Conservation (phyloP, 805 yeast genomes). For the Saccharomycopsis malanga region DNA sequence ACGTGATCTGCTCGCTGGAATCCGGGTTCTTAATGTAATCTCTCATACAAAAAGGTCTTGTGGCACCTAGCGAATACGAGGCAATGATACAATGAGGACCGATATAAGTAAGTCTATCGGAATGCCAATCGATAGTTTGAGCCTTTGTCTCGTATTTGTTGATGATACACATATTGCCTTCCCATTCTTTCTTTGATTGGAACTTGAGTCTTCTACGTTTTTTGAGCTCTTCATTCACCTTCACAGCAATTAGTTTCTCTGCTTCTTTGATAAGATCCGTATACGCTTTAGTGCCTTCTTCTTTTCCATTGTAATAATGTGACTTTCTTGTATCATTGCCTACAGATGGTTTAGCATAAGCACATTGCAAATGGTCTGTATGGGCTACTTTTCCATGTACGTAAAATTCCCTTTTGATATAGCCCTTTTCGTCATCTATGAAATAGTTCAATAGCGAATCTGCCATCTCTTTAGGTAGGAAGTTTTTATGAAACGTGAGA, state of each 20-base stretch:
- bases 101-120: conserved; percentile 62
- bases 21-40: conserved; percentile 24
- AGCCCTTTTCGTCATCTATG: conserved; percentile 34
- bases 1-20: conserved; percentile 33
- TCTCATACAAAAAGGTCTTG: conserved; percentile 58
- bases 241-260: conserved; percentile 33
- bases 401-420: conserved; percentile 43
- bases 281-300: conserved; percentile 30
- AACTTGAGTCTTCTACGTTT: conserved; percentile 3
- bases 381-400: conserved; percentile 55
- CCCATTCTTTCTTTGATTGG: conserved; percentile 22
- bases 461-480: conserved; percentile 46
- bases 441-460: conserved; percentile 38
- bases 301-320: conserved; percentile 38
- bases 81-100: conserved; percentile 70
- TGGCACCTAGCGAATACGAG: conserved; percentile 61
- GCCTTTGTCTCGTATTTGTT: conserved; percentile 46
- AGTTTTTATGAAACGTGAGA: conserved; percentile 41
- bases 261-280: conserved; percentile 35
- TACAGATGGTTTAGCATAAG: conserved; percentile 17
- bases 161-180: conserved; percentile 41
- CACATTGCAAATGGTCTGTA: conserved; percentile 41
- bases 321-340: too few species aligned
- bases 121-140: conserved; percentile 63
- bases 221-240: conserved; percentile 34